Conservation (phyloP, 345 rosid genomes). For the Eucalyptus viminalis region DNA sequence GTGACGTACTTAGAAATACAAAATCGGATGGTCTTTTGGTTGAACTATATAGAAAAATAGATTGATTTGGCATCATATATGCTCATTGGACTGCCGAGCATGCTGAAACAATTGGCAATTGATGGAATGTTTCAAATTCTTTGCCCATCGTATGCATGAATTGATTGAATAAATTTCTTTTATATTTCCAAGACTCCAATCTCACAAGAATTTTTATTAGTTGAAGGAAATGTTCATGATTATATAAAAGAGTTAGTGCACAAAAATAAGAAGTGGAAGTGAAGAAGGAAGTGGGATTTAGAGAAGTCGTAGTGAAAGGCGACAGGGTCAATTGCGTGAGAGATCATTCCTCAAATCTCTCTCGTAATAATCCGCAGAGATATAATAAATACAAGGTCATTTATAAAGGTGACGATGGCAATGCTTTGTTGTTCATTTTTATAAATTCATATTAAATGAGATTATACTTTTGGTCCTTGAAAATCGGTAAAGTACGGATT, state of each 20-base stretch:
- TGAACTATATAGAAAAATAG: neutral
- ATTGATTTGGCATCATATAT: neutral
- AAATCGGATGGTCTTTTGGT: neutral
- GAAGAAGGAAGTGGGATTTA: neutral
- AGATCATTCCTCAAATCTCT: neutral
- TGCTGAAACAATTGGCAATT: neutral
- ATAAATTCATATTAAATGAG: neutral
- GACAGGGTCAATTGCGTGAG: neutral
- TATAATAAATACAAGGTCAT: neutral
- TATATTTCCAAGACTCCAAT: neutral
- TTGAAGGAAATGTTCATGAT: neutral
- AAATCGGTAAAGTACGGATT: neutral
- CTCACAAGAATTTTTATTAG: neutral
- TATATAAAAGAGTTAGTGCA: neutral
- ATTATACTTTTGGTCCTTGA: neutral
- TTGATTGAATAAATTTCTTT: no score
- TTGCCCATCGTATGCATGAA: neutral
- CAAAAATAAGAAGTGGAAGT: neutral
- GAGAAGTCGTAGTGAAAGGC: neutral
- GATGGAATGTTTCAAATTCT: neutral
- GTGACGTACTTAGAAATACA: neutral
- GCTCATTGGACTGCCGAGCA: neutral
- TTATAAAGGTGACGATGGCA: neutral
- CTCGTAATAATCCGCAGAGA: neutral
- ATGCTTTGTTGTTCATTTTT: neutral